Conservation (phyloP, 805 yeast genomes). For the Candida germanica region DNA sequence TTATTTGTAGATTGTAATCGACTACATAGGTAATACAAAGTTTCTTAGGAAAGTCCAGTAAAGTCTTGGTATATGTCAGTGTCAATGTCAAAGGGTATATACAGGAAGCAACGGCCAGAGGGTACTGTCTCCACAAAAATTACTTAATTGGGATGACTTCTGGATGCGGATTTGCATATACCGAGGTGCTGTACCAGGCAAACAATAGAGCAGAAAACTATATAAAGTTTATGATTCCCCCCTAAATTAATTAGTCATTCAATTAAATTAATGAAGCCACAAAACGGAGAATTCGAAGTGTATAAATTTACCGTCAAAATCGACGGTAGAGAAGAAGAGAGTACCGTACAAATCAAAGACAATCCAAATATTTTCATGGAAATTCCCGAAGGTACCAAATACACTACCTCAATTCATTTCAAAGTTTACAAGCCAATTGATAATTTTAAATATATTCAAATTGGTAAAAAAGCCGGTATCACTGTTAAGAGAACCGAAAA, state of each 20-base stretch:
- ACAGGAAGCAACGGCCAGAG: neutral
- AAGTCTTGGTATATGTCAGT: neutral
- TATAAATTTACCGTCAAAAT: conserved; percentile 27
- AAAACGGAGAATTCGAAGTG: conserved; percentile 27
- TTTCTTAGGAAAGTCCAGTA: neutral
- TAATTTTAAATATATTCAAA: conserved; percentile 33
- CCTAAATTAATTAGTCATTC: conserved; percentile 2
- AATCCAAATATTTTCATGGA: conserved; percentile 23
- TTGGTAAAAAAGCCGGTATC: conserved; percentile 34
- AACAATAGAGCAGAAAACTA: too few relatives aligned
- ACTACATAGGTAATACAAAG: too few relatives aligned
- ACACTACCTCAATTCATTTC: conserved; percentile 31
- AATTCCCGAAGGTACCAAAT: conserved; percentile 38
- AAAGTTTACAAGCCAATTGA: conserved; percentile 26
- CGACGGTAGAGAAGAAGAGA: conserved; percentile 27
- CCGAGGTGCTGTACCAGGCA: too few relatives aligned
- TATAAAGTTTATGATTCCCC: too few relatives aligned
- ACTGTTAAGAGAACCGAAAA: conserved; percentile 27
- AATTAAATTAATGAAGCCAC: conserved; percentile 6
- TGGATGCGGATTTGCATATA: conserved; percentile 1
- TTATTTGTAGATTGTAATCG: too few relatives aligned
- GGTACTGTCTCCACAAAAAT: conserved; percentile 1
- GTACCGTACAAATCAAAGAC: conserved; percentile 25
- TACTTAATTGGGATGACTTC: neutral
- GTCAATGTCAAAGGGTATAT: neutral